phyloP scores from a whole-genome alignment of 768 basidiomycete species.

The Lactarius trivialis region DNA sequence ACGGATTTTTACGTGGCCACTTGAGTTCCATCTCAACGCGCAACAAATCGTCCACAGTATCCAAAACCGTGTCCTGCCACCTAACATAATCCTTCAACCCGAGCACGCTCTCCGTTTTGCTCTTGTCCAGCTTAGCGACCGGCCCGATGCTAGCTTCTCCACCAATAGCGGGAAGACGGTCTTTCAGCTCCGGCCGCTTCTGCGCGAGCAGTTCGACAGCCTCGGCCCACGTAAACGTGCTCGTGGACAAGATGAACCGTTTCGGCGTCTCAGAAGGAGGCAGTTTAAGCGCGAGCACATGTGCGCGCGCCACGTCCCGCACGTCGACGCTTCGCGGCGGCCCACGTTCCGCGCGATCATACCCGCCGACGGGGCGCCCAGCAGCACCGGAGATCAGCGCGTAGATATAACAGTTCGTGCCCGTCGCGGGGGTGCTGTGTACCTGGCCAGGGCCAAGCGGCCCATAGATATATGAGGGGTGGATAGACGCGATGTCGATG shows the following conservation, averaged over 20 bases:
- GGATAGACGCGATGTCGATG: slow-evolving; percentile 27
- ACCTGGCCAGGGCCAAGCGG: slow-evolving; percentile 24
- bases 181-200: slow-evolving; percentile 26
- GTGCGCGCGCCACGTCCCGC: slow-evolving; percentile 31
- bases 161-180: slow-evolving; percentile 22
- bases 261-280: not conserved
- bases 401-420: slow-evolving; percentile 27
- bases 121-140: not conserved
- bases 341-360: slow-evolving; percentile 7
- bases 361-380: slow-evolving; percentile 17
- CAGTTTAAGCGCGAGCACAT: slow-evolving; percentile 26
- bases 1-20: not conserved
- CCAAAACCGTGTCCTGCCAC: slow-evolving; percentile 19
- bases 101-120: slow-evolving; percentile 3
- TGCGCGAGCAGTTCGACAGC: slow-evolving; percentile 24
- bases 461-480: slow-evolving; percentile 30
- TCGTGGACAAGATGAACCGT: slow-evolving; percentile 27
- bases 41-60: slow-evolving; percentile 19
- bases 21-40: slow-evolving; percentile 12
- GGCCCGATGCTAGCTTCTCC: not conserved
- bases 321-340: slow-evolving; percentile 29
- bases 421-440: slow-evolving; percentile 14
- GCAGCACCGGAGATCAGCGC: slow-evolving; percentile 23
- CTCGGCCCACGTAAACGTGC: slow-evolving; percentile 27
- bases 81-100: slow-evolving; percentile 14